Evolutionary conservation across 1,284 basidiomycete genomes (phyloP).

Genomic region (Megacollybia platyphylla): DNA sequence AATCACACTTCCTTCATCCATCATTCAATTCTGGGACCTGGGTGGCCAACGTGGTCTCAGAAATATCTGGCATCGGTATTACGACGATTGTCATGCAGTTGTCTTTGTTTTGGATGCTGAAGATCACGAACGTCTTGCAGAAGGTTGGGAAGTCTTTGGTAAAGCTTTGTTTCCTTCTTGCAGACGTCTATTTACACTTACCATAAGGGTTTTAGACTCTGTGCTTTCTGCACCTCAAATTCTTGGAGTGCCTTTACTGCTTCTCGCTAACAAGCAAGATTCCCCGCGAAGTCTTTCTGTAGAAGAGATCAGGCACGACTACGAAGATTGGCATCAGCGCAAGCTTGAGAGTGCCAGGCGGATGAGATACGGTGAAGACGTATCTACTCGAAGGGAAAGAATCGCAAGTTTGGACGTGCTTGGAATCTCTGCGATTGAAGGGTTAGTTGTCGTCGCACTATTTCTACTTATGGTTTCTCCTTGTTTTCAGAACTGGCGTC

Average conservation of each 20-base stretch:
- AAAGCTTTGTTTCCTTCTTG: slow-evolving; percentile 6
- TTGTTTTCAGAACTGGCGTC: slow-evolving; percentile 62
- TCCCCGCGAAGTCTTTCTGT: slow-evolving; percentile 67
- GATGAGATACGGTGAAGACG: slow-evolving; percentile 30
- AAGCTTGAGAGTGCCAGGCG: slow-evolving; percentile 55
- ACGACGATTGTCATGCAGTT: slow-evolving; percentile 89
- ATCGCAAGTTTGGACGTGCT: slow-evolving; percentile 85
- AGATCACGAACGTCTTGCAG: slow-evolving; percentile 73
- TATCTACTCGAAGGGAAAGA: slow-evolving; percentile 41
- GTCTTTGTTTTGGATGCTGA: slow-evolving; percentile 86
- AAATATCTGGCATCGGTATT: slow-evolving; percentile 87
- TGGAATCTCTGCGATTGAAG: slow-evolving; percentile 81
- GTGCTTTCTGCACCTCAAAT: slow-evolving; percentile 80
- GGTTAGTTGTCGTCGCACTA: slow-evolving; percentile 36
- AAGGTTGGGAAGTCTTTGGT: slow-evolving; percentile 95
- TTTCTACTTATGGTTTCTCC: neutral
- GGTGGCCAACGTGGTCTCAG: slow-evolving; percentile 87
- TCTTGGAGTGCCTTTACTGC: slow-evolving; percentile 74
- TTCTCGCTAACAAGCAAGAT: slow-evolving; percentile 92
- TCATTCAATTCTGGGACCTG: slow-evolving; percentile 90
- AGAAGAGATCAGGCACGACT: slow-evolving; percentile 80
- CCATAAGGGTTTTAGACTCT: slow-evolving; percentile 42
- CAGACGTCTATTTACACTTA: slow-evolving; percentile 5
- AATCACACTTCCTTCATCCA: slow-evolving; percentile 70
- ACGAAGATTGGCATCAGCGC: slow-evolving; percentile 78